These are phyloP conservation scores for Tubosaeta sp. DNA, from an alignment of 768 basidiomycete species.

Conservation along the genomic window DNA sequence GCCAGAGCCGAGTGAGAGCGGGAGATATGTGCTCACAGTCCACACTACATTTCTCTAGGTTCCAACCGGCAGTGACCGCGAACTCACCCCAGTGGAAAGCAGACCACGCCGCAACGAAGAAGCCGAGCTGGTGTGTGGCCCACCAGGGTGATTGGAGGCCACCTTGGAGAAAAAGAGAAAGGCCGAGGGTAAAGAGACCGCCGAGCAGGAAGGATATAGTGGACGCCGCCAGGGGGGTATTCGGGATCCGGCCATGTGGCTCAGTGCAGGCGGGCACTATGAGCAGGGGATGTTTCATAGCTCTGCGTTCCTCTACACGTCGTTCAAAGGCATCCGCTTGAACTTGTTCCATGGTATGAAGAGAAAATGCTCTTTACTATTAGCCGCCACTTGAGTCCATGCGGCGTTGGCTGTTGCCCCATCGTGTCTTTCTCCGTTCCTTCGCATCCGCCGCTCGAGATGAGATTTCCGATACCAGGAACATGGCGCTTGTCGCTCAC, in stretches of 20 bases:
- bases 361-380: conserved; percentile 10
- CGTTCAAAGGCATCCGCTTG: conserved; percentile 36
- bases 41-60: conserved; percentile 84
- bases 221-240: conserved; percentile 78
- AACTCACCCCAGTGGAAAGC: conserved; percentile 94
- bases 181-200: conserved; percentile 56
- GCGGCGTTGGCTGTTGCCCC: conserved; percentile 11
- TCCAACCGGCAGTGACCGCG: conserved; percentile 94
- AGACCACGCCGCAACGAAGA: conserved; percentile 81
- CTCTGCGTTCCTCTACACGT: conserved; percentile 40
- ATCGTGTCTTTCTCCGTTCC: conserved; percentile 12
- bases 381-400: conserved; percentile 11
- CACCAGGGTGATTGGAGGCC: conserved; percentile 50
- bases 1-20: background rate
- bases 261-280: conserved; percentile 45
- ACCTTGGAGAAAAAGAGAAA: conserved; percentile 45
- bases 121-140: conserved; percentile 72
- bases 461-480: conserved; percentile 49
- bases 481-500: conserved; percentile 86
- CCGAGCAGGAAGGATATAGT: conserved; percentile 86
- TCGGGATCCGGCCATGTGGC: conserved; percentile 64
- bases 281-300: conserved; percentile 41
- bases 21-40: conserved; percentile 68
- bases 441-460: conserved; percentile 21
- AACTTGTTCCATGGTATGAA: conserved; percentile 29